A percentile compares a stretch with the other conserved stretches of the same genome.
These are phyloP conservation scores for Quercus dentata DNA, from an alignment of 306 rosid species.

Conservation along the genomic window DNA sequence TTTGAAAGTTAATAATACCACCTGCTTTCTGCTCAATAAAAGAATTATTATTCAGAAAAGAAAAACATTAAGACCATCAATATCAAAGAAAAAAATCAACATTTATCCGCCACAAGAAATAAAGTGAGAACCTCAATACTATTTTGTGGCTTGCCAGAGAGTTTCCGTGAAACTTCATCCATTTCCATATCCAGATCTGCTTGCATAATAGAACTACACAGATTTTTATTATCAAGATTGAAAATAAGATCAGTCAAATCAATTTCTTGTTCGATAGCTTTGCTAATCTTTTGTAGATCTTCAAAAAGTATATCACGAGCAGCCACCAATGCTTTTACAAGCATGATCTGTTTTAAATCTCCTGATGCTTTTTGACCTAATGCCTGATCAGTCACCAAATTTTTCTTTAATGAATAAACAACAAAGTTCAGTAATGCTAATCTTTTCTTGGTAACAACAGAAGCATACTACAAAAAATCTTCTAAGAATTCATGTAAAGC, in stretches of 20 bases:
- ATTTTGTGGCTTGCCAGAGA: conserved; percentile 59
- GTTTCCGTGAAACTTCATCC: conserved; percentile 43
- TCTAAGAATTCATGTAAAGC: too few species aligned
- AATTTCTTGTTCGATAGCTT: conserved; percentile 49
- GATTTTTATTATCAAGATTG: conserved; percentile 51
- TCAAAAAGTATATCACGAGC: conserved; percentile 73
- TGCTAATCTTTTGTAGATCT: conserved; percentile 67
- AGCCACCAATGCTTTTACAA: conserved; percentile 57
- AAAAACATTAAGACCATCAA: background rate
- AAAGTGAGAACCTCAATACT: conserved; percentile 65
- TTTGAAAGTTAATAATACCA: conserved; percentile 31
- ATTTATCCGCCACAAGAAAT: conserved; percentile 26
- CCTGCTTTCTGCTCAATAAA: conserved; percentile 40
- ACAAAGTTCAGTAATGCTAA: too few species aligned
- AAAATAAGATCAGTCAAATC: conserved; percentile 68
- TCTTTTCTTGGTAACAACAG: too few species aligned
- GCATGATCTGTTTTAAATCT: conserved; percentile 42
- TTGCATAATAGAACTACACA: conserved; percentile 30
- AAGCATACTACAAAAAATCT: too few species aligned
- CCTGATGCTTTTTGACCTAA: conserved; percentile 34
- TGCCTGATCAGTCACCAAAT: conserved; percentile 38
- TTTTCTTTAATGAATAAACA: conserved; percentile 25
- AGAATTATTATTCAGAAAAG: conserved; percentile 15
- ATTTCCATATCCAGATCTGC: conserved; percentile 28
- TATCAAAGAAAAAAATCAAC: background rate